Percentiles rank a stretch among this genome's conserved stretches.
phyloP scores from a whole-genome alignment of 169 alveolate species.

The Theileria sp. region DNA sequence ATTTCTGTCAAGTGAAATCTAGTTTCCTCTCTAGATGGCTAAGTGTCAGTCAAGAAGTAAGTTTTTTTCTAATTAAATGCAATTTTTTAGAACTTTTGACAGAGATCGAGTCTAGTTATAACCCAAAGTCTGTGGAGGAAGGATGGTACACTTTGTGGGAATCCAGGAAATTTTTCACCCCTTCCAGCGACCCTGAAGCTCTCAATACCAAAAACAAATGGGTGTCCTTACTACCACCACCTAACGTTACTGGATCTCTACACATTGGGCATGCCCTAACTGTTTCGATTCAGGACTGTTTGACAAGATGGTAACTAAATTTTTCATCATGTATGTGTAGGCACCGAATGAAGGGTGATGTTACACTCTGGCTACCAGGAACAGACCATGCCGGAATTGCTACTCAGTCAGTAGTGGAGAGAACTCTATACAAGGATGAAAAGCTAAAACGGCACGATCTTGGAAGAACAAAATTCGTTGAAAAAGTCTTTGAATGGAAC shows the following conservation, averaged over 20 bases:
- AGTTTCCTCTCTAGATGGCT: neutral
- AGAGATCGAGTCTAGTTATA: slow-evolving; percentile 86
- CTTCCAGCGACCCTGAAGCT: slow-evolving; percentile 59
- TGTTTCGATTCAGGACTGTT: slow-evolving; percentile 96
- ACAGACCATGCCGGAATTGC: slow-evolving; percentile 99
- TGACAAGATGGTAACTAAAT: slow-evolving; percentile 86
- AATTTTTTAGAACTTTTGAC: slow-evolving; percentile 32
- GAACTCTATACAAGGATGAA: slow-evolving; percentile 89
- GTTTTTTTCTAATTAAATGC: neutral
- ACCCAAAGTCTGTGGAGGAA: slow-evolving; percentile 93
- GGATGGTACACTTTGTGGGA: slow-evolving; percentile 96
- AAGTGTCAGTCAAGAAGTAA: slow-evolving; percentile 3
- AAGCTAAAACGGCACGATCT: slow-evolving; percentile 91
- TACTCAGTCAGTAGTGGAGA: slow-evolving; percentile 98
- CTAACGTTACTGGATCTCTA: slow-evolving; percentile 99
- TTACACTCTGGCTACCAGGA: slow-evolving; percentile 98
- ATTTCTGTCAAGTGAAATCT: neutral
- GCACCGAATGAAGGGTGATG: slow-evolving; percentile 94
- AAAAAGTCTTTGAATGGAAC: slow-evolving; percentile 97
- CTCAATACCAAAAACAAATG: slow-evolving; percentile 73
- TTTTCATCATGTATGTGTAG: slow-evolving; percentile 16
- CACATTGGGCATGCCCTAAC: slow-evolving; percentile 99
- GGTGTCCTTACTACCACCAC: slow-evolving; percentile 96
- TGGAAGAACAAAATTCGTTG: slow-evolving; percentile 94
- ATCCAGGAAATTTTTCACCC: slow-evolving; percentile 79